Evolutionary conservation across 2,329 filamentous ascomycete species (phyloP), one percentile per base, ranked within the genome.

Genomic region (Fusarium sublunatum): DNA sequence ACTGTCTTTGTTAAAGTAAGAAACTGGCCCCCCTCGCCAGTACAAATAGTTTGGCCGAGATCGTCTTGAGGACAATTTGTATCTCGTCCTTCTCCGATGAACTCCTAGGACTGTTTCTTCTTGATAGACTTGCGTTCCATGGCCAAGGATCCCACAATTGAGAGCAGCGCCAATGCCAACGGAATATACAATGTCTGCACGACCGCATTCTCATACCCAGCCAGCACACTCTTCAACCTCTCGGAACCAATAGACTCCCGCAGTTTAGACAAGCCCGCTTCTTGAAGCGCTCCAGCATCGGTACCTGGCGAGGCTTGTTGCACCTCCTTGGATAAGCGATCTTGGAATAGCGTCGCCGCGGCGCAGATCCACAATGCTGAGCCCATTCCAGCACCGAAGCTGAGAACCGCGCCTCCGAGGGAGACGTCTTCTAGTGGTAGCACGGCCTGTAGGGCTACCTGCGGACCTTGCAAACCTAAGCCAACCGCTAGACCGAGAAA

Each of bases 151-250:
- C 68, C 68, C n/a, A 66, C 3, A 3, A 69, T 49, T 0, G 64
- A 66, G 2, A 68, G 54, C 29, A 70, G 15, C 4, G 61, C 61
- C 7, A 70, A 25, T 1, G 24, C 58, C 38, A 70, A 15, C 0
- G 68, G 68, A 7, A 70, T 70, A 19, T 70, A 70, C 13, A 70
- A 13, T 0, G 68, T 70, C 41, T 70, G 68, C 0, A 70, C 47
- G 4, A 70, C 42, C 0, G 68, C 68, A 26, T 60, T 61, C 24
- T 70, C 68, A 46, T 70, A 70, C 0, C 68, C 68, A 7, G 49
- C 31, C 0, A 70, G 10, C 0, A 70, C 68, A 6, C 34, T 54
- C 25, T 53, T 46, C 29, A 70, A 2, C 5, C 41, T 64, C 0
- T 44, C 61, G 0, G 61, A 22, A 0, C 68, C 68, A 8, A 70